Evolutionary conservation across 75 land plant species (phyloP), one percentile per base, ranked within the genome.

Genomic region (Cupressus sempervirens): DNA sequence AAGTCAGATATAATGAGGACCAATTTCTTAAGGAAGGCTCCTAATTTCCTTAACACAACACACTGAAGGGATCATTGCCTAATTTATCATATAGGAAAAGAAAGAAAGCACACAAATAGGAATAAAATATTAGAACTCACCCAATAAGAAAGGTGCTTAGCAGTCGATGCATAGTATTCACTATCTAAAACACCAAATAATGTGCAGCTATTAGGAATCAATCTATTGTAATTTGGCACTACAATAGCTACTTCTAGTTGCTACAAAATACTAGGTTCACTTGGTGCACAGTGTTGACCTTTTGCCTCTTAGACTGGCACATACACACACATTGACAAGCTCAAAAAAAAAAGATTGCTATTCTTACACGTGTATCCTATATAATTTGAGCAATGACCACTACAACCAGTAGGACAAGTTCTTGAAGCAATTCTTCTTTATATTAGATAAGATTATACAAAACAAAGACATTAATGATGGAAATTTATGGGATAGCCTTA

Each of bases 351-450:
- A 12, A 29, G 82, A n/a, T 93, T 93, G 89, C 96, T 98, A 85
- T 98, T 98, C 83, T 98, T 98, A 86, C 99, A 98, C 14, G 96
- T 95, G 81, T 98, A 98, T 50, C 99, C 99, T 0, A 98, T 96
- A 86, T 98, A 98, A 80, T 98, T 98, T 0, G 99, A 98, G 90
- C 99, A 98, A 0, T 98, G 91, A 84, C 93, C 94, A 84, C 88
- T 91, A 88, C 99, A 98, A 76, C 88, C 92, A 79, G 77, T 75
- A 6, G 99, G 95, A 82, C 99, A 97, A n/a, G 84, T 87, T 35
- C 92, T 98, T 97, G 94, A 48, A 84, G 85, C 34, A 52, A 53
- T 34, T 53, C 18, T 36, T 26, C 32, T 23, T 11, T n/a, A 41
- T 43, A 41, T 79, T 6, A 56, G 45, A 80, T 30, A 7, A 38